A percentile compares a stretch with the other conserved stretches of the same genome.
These are phyloP conservation scores for Dissoconium aciculare DNA, from an alignment of 2,329 filamentous ascomycete species.

Conservation along the genomic window DNA sequence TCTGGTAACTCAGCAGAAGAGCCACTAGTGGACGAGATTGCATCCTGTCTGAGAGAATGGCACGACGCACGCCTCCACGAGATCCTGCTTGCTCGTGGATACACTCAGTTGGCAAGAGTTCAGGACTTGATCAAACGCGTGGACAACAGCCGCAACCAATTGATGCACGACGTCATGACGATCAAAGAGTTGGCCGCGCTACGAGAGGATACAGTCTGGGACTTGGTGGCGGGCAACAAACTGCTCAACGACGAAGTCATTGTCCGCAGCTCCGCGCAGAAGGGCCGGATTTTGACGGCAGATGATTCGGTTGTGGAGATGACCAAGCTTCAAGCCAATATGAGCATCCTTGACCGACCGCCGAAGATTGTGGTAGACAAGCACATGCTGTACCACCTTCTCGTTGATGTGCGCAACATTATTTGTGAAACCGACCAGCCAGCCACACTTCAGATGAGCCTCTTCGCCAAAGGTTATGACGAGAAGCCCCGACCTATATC, in stretches of 20 bases:
- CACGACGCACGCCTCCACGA: conserved; percentile 95
- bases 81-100: conserved; percentile 68
- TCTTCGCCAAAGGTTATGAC: conserved; percentile 57
- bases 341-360: conserved; percentile 82
- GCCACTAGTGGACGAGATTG: conserved; percentile 91
- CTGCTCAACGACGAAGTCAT: conserved; percentile 87
- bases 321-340: conserved; percentile 80
- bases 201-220: conserved; percentile 87
- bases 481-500: conserved; percentile 54
- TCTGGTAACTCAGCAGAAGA: conserved; percentile 79
- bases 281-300: conserved; percentile 73
- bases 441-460: conserved; percentile 59
- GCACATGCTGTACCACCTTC: conserved; percentile 61
- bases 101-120: conserved; percentile 65
- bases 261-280: conserved; percentile 71
- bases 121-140: conserved; percentile 67
- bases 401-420: conserved; percentile 73
- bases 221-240: conserved; percentile 86
- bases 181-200: conserved; percentile 64
- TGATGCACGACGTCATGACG: conserved; percentile 88
- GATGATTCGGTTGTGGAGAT: conserved; percentile 88
- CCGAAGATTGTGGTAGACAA: conserved; percentile 54
- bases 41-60: conserved; percentile 93
- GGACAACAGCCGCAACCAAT: conserved; percentile 71
- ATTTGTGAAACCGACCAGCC: conserved; percentile 61